Percentiles rank a stretch among this genome's conserved stretches.
Evolutionary conservation across 2,329 filamentous ascomycete species (phyloP).

Genomic region (Kalmusia sp.): DNA sequence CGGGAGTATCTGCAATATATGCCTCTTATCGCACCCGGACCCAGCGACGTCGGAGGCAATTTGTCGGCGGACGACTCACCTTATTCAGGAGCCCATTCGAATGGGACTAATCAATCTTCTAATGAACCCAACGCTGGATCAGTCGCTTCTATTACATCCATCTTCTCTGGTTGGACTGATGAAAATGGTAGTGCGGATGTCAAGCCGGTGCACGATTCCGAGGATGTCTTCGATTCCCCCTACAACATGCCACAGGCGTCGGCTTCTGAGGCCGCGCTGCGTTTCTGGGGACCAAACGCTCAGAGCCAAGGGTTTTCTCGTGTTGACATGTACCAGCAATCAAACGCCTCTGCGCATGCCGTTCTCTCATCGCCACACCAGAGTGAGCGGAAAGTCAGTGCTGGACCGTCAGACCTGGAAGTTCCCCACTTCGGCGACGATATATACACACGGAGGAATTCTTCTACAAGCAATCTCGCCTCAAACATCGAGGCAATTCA

Average conservation of each 20-base stretch:
- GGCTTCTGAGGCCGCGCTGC: conserved; percentile 38
- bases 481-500: conserved; percentile 48
- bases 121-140: conserved; percentile 40
- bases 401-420: conserved; percentile 41
- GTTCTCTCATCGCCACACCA: conserved; percentile 43
- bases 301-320: conserved; percentile 32
- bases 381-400: conserved; percentile 37
- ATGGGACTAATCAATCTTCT: conserved; percentile 39
- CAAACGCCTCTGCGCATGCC: conserved; percentile 45
- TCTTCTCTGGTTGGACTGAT: conserved; percentile 47
- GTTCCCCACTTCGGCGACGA: conserved; percentile 40
- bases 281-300: conserved; percentile 36
- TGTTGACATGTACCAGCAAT: conserved; percentile 43
- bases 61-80: conserved; percentile 44
- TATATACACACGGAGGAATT: conserved; percentile 43
- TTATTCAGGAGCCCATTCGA: conserved; percentile 42
- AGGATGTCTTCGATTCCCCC: conserved; percentile 37
- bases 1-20: conserved; percentile 39
- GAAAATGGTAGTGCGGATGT: conserved; percentile 29
- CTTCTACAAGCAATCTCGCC: conserved; percentile 48
- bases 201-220: conserved; percentile 32
- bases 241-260: conserved; percentile 40
- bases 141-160: conserved; percentile 43
- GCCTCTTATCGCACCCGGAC: conserved; percentile 28
- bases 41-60: conserved; percentile 36